phyloP scores from a whole-genome alignment of 2,329 filamentous ascomycete species.

The Aspergillus sp. region DNA sequence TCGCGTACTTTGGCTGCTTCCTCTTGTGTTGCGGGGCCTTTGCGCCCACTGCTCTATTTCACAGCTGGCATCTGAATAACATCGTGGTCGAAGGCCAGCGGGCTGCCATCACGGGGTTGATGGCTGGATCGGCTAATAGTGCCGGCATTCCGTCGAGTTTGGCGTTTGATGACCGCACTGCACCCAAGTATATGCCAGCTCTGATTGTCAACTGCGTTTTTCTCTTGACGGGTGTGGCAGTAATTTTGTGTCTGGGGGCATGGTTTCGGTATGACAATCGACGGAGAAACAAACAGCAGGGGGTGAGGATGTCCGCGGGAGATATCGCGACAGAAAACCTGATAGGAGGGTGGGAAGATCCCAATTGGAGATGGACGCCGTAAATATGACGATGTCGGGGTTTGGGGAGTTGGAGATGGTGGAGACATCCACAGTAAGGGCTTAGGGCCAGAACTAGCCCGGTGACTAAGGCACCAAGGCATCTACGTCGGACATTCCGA shows the following conservation, averaged over 20 bases:
- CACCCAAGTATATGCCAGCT: conserved; percentile 6
- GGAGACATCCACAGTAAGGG: too few relatives aligned
- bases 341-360: conserved; percentile 6
- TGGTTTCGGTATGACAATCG: conserved; percentile 8
- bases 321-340: conserved; percentile 6
- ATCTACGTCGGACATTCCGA: too few relatives aligned
- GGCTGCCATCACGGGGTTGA: conserved; percentile 6
- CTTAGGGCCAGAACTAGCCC: too few relatives aligned
- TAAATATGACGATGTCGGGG: too few relatives aligned
- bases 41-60: conserved; percentile 6
- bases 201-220: conserved; percentile 8
- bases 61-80: conserved; percentile 10
- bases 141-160: conserved; percentile 9
- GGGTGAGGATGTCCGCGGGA: conserved; percentile 4
- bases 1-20: conserved; percentile 11
- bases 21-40: conserved; percentile 6
- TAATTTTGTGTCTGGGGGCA: conserved; percentile 4
- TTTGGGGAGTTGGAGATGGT: too few relatives aligned
- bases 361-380: conserved; percentile 8
- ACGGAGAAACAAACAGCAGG: conserved; percentile 4
- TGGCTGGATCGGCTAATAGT: conserved; percentile 9
- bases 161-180: conserved; percentile 6
- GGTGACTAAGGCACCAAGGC: too few relatives aligned
- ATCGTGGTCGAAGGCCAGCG: conserved; percentile 4
- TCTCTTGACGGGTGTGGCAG: conserved; percentile 2